Conservation (phyloP, 2,329 filamentous ascomycete species). For the Arachnopeziza araneosa region DNA sequence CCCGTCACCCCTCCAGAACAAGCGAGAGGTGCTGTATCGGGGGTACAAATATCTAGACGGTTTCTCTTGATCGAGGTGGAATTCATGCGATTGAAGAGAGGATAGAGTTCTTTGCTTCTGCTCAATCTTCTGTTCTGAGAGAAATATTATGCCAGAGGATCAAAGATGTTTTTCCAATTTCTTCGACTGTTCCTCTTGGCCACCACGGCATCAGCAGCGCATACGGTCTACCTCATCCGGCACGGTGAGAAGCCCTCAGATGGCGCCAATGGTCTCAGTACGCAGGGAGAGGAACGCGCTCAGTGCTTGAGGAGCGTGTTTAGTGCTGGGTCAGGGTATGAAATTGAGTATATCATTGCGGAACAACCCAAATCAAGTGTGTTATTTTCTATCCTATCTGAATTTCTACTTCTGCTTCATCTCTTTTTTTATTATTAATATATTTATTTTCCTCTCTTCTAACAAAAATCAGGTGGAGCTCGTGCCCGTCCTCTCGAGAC, state of each 20-base stretch:
- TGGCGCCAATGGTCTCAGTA: conserved; percentile 43
- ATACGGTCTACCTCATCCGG: conserved; percentile 55
- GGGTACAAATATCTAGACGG: too few relatives aligned
- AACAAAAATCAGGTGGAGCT: conserved; percentile 38
- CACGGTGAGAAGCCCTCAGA: conserved; percentile 56
- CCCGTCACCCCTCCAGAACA: too few relatives aligned
- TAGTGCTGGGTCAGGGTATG: conserved; percentile 43
- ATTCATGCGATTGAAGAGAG: too few relatives aligned
- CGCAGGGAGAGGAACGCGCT: conserved; percentile 48
- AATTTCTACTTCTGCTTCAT: too few relatives aligned
- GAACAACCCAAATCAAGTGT: conserved; percentile 44
- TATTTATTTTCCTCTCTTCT: background rate
- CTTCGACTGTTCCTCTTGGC: background rate
- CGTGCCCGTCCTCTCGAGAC: conserved; percentile 51
- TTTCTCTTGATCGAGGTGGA: too few relatives aligned
- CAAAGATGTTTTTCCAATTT: background rate
- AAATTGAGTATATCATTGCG: conserved; percentile 55
- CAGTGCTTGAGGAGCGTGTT: conserved; percentile 56
- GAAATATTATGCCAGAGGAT: too few relatives aligned
- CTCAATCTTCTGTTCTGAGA: too few relatives aligned
- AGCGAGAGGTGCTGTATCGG: too few relatives aligned
- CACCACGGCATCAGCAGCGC: conserved; percentile 7
- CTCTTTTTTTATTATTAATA: too few relatives aligned
- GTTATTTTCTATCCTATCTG: background rate
- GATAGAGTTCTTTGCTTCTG: too few relatives aligned